These are phyloP conservation scores for Viola pubescens DNA, from an alignment of 441 rosid genomes.

Conservation along the genomic window DNA sequence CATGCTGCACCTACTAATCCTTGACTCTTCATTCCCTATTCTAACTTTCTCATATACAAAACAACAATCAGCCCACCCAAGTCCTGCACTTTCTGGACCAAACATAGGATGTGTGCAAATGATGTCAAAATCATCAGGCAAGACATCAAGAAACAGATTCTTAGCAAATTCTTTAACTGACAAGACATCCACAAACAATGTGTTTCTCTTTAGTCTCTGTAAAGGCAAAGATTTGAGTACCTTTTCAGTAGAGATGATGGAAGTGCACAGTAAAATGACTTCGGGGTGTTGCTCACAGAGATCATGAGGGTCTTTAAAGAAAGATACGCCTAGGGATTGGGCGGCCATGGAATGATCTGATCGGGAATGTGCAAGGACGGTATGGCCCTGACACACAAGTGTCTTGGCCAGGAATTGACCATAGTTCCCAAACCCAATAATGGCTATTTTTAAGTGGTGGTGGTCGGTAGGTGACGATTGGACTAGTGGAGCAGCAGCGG, in stretches of 20 bases:
- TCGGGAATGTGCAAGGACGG: conserved; percentile 47
- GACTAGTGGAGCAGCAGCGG: conserved; percentile 9
- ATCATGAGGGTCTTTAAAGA: conserved; percentile 45
- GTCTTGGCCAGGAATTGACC: conserved; percentile 63
- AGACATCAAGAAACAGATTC: conserved; percentile 32
- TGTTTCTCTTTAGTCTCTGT: conserved; percentile 47
- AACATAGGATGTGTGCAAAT: conserved; percentile 66
- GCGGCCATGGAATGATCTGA: conserved; percentile 43
- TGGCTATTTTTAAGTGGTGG: conserved; percentile 34
- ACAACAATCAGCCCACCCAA: conserved; percentile 37
- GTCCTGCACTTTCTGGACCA: conserved; percentile 51
- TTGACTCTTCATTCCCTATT: conserved; percentile 29
- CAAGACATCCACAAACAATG: conserved; percentile 63
- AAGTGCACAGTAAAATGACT: conserved; percentile 54
- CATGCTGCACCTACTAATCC: conserved; percentile 29
- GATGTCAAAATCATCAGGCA: conserved; percentile 53
- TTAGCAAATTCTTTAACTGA: conserved; percentile 63
- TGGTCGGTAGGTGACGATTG: background rate
- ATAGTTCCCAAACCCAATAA: conserved; percentile 57
- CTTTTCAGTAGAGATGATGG: conserved; percentile 47
- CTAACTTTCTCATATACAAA: conserved; percentile 62
- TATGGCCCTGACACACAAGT: conserved; percentile 52
- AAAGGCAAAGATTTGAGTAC: conserved; percentile 42
- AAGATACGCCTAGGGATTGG: conserved; percentile 37
- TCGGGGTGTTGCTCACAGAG: conserved; percentile 63